A percentile compares a stretch with the other conserved stretches of the same genome.
Evolutionary conservation across 257 asterid genomes (phyloP).

Genomic region (Striga asiatica): DNA sequence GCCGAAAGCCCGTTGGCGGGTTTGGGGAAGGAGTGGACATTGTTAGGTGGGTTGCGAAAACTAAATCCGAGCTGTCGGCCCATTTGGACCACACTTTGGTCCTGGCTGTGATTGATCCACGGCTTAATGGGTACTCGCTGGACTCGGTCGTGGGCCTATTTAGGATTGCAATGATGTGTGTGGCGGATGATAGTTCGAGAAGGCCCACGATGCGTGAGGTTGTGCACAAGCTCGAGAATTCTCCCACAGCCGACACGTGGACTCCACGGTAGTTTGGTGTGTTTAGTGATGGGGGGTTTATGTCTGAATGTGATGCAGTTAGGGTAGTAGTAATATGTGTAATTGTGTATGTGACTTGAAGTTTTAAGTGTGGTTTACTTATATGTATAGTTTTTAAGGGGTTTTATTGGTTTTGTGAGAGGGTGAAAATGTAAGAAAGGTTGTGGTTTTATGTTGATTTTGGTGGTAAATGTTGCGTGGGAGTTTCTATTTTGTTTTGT

Average conservation of each 20-base stretch:
- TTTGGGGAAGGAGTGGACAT: constrained; percentile 90
- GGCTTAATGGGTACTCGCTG: constrained; percentile 44
- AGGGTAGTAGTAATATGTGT: no score
- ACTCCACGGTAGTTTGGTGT: background rate
- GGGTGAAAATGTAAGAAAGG: background rate
- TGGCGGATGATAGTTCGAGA: constrained; percentile 55
- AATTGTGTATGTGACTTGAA: background rate
- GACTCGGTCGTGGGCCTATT: constrained; percentile 36
- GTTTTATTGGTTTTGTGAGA: background rate
- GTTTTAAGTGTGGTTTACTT: no score
- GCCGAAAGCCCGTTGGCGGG: constrained; percentile 72
- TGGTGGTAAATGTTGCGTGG: no score
- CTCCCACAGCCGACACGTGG: background rate
- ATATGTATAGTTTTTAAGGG: no score
- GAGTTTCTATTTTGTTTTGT: no score
- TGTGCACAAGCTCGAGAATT: constrained; percentile 42
- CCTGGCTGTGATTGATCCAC: constrained; percentile 52
- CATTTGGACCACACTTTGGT: constrained; percentile 34
- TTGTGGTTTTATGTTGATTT: background rate
- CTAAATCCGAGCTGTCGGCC: constrained; percentile 23
- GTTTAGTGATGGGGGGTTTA: background rate
- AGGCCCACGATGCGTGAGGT: constrained; percentile 74
- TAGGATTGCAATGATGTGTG: constrained; percentile 71
- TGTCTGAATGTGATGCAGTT: no score
- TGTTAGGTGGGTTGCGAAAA: constrained; percentile 58